A percentile compares a stretch with the other conserved stretches of the same genome.
Conservation (phyloP, 1,284 basidiomycete genomes). For the Sporisorium graminicola region DNA sequence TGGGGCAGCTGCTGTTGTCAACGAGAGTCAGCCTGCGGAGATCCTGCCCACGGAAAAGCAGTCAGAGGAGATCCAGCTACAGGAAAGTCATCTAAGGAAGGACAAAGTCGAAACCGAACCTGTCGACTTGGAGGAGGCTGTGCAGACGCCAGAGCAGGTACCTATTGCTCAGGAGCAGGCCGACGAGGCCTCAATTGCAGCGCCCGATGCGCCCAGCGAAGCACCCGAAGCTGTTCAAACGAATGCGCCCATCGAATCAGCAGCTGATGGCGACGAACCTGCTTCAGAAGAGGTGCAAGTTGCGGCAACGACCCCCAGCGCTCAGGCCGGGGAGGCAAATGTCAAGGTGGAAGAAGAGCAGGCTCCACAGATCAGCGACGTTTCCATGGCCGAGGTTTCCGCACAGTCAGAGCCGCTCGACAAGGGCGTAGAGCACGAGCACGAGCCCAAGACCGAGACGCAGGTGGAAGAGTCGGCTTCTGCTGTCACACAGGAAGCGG, state of each 20-base stretch:
- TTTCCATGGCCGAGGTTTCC: constrained; percentile 6
- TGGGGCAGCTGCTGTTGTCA: no score
- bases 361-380: constrained; percentile 9
- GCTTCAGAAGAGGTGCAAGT: neutral
- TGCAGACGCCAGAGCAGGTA: constrained; percentile 1
- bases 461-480: neutral
- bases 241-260: neutral
- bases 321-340: neutral
- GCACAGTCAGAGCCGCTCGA: constrained; percentile 1
- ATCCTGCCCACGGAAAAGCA: no score
- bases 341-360: constrained; percentile 26
- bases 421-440: neutral
- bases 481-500: neutral
- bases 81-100: neutral
- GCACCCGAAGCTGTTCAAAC: neutral
- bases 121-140: neutral
- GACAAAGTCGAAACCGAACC: neutral
- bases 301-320: neutral
- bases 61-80: no score
- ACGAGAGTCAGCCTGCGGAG: no score
- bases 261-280: neutral
- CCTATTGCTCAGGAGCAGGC: neutral
- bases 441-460: neutral
- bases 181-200: neutral
- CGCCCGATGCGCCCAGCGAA: neutral